A percentile compares a stretch with the other conserved stretches of the same genome.
Evolutionary conservation across 306 rosid species (phyloP).

Genomic region (Trifolium subterraneum): DNA sequence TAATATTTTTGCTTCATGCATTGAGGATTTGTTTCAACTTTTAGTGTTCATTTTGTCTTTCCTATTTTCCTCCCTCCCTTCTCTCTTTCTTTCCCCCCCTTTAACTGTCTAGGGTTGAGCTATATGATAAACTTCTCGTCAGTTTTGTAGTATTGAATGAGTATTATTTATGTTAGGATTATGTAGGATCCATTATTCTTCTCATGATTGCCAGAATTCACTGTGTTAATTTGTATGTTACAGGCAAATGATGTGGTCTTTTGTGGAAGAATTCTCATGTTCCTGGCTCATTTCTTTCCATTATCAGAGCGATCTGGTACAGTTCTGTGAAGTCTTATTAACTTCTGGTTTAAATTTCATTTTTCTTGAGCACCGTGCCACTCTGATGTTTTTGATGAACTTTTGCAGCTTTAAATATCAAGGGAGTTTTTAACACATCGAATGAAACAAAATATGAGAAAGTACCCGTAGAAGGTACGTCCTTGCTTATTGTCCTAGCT

Average conservation of each 20-base stretch:
- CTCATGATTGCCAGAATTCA: constrained; percentile 3
- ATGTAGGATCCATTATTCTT: neutral
- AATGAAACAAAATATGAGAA: constrained; percentile 96
- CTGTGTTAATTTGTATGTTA: constrained; percentile 34
- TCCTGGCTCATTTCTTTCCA: constrained; percentile 95
- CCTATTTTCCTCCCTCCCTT: neutral
- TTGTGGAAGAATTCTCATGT: constrained; percentile 97
- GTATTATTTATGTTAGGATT: constrained; percentile 20
- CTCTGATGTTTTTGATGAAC: constrained; percentile 39
- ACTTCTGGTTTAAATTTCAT: constrained; percentile 33
- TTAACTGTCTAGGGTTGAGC: neutral
- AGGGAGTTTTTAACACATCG: constrained; percentile 98
- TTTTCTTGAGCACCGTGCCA: constrained; percentile 33
- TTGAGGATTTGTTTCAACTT: constrained; percentile 10
- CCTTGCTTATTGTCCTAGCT: constrained; percentile 34
- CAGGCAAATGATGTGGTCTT: constrained; percentile 97
- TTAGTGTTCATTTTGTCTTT: constrained; percentile 3
- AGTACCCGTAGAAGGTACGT: constrained; percentile 81
- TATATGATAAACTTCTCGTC: neutral
- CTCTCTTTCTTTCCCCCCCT: constrained; percentile 2
- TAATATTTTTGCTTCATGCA: neutral
- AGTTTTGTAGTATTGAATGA: constrained; percentile 1
- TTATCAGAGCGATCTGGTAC: constrained; percentile 96
- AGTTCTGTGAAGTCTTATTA: constrained; percentile 29
- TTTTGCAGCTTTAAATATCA: constrained; percentile 86